These are phyloP conservation scores for Nannizzia gypsea DNA, from an alignment of 2,329 filamentous ascomycete species.

Conservation along the genomic window DNA sequence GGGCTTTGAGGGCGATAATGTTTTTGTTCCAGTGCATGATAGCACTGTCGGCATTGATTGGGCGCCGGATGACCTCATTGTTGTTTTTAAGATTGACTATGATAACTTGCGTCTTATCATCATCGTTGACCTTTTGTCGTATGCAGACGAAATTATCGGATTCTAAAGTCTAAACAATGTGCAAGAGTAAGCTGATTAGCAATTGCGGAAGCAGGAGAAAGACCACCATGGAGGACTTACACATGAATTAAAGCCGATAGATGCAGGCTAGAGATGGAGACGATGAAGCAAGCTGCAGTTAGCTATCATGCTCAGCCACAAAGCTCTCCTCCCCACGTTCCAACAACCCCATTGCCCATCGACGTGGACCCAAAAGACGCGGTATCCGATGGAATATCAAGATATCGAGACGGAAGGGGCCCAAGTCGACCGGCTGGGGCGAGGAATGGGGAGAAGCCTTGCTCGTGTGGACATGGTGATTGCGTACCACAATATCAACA, in stretches of 20 bases:
- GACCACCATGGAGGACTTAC: slow-evolving; percentile 41
- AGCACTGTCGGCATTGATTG: slow-evolving; percentile 98
- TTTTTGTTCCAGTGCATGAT: slow-evolving; percentile 98
- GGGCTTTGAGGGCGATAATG: slow-evolving; percentile 92
- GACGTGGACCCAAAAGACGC: not conserved
- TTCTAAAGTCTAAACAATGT: slow-evolving; percentile 66
- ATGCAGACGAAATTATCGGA: slow-evolving; percentile 95
- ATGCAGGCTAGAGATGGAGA: slow-evolving; percentile 43
- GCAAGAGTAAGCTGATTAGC: not conserved
- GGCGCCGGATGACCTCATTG: slow-evolving; percentile 87
- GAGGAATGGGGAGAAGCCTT: not conserved
- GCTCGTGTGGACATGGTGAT: slow-evolving; percentile 1
- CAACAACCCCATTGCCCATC: not conserved
- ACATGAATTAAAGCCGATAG: slow-evolving; percentile 80
- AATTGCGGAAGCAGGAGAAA: slow-evolving; percentile 13
- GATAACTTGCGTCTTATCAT: slow-evolving; percentile 80
- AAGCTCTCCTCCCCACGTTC: not conserved
- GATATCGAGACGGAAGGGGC: not conserved
- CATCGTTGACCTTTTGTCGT: slow-evolving; percentile 80
- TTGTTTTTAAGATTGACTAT: slow-evolving; percentile 96
- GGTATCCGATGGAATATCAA: not conserved
- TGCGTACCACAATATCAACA: slow-evolving; percentile 42
- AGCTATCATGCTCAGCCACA: not conserved
- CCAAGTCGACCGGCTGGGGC: not conserved
- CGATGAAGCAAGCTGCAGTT: not conserved